Conservation (phyloP, 176 grass and related monocot species). For the Carex littledalei region DNA sequence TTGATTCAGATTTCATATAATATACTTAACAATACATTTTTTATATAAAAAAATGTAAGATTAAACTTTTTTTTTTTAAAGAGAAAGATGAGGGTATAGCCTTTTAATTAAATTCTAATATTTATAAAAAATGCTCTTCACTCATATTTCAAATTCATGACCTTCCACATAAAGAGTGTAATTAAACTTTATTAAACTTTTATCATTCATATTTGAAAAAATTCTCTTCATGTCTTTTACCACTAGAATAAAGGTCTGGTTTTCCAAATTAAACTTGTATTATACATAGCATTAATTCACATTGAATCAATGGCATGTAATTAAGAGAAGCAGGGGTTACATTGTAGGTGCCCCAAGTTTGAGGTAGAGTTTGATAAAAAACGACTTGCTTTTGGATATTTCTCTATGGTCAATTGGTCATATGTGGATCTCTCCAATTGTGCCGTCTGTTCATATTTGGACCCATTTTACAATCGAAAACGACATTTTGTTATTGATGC, state of each 20-base stretch:
- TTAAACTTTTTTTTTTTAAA: too few species aligned
- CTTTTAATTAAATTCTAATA: too few species aligned
- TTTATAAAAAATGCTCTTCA: too few species aligned
- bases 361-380: not conserved
- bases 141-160: too few species aligned
- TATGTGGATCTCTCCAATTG: conserved; percentile 14
- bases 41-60: too few species aligned
- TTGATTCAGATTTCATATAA: not conserved
- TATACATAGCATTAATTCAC: not conserved
- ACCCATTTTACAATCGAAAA: not conserved
- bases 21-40: not conserved
- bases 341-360: not conserved
- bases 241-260: too few species aligned
- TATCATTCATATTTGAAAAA: too few species aligned
- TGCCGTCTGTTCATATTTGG: conserved; percentile 16
- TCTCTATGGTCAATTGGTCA: not conserved
- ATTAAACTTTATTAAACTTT: too few species aligned
- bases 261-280: too few species aligned
- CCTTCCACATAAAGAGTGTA: too few species aligned
- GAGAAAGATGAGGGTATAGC: too few species aligned
- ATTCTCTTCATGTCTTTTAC: too few species aligned
- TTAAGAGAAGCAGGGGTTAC: not conserved
- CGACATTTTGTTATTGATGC: not conserved
- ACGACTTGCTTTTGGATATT: conserved; percentile 6
- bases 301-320: not conserved